Evolutionary conservation across 177 flowering plant genomes (phyloP), one percentile per base, ranked within the genome.

Genomic region (Vitis hybrid): DNA sequence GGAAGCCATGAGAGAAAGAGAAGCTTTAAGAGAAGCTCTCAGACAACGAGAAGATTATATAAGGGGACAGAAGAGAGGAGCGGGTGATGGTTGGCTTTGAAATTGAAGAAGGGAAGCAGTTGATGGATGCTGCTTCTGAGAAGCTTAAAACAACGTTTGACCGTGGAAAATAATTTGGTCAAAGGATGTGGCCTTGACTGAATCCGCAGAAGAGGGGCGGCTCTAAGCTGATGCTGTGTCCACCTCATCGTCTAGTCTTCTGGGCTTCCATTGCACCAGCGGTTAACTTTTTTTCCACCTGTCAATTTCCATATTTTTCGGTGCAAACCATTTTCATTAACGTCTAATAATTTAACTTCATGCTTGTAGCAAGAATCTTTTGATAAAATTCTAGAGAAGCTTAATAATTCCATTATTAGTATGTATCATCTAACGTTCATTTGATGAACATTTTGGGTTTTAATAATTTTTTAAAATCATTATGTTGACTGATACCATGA

Each of bases 161-260:
- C 86, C 74, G 85, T 86, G 78, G 87, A 86, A 85, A 80, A 76
- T 22, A 2, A 53, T 18, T 33, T 10, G 74, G 89, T 86, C 89
- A 86, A 82, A 80, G 69, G 72, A 74, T 75, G 83, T 80, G 82
- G 75, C 49, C 75, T 82, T 84, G 89, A 85, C 89, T 73, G 53
- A 66, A 62, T 80, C 66, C 29, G 72, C 77, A 15, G 63, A 48
- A 10, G 21, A 51, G 60, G 60, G 72, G 75, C 79, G 72, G 79
- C 75, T 76, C 33, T 16, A 19, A 18, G 70, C 66, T 49, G 51
- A 26, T 14, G 39, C 51, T 60, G 48, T 5, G 48, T 8, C 7
- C 48, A 39, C 48, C 48, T 39, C 48, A 5, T 39, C 8, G 10
- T 39, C 48, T 39, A 72, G 0, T 29, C 48, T 5, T 39, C 48